Conservation (phyloP, 352 stramenopile species). For the Globisporangium spinosum region DNA sequence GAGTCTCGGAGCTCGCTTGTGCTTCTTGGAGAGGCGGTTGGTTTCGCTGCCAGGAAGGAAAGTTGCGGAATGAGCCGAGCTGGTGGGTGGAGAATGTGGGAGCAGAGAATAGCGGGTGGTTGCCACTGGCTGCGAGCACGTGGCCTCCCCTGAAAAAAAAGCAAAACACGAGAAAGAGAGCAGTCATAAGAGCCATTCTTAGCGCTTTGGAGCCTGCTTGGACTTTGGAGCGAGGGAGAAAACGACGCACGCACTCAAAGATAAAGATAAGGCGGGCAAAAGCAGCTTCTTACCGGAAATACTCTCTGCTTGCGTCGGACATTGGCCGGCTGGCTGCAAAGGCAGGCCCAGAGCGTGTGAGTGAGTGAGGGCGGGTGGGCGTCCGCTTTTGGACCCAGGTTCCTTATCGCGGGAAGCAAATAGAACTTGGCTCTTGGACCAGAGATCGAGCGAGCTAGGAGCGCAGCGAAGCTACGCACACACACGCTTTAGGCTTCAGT, state of each 20-base stretch:
- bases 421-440: not conserved
- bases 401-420: not conserved
- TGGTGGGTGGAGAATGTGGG: not conserved
- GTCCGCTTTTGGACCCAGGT: no score
- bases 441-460: no score
- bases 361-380: no score
- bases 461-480: not conserved
- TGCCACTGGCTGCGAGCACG: not conserved
- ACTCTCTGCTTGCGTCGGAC: not conserved
- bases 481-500: not conserved
- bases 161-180: not conserved
- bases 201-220: not conserved
- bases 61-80: constrained; percentile 10
- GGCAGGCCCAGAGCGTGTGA: no score
- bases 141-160: not conserved
- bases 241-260: constrained; percentile 3
- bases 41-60: constrained; percentile 14
- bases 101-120: constrained; percentile 12
- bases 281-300: not conserved
- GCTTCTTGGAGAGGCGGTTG: constrained; percentile 4
- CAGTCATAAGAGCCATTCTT: not conserved
- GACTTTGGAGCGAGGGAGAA: not conserved
- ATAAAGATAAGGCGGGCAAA: not conserved
- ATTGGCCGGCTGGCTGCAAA: no score
- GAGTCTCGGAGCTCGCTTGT: not conserved